phyloP scores from a whole-genome alignment of 176 grass and related monocot species.

The Canna indica region DNA sequence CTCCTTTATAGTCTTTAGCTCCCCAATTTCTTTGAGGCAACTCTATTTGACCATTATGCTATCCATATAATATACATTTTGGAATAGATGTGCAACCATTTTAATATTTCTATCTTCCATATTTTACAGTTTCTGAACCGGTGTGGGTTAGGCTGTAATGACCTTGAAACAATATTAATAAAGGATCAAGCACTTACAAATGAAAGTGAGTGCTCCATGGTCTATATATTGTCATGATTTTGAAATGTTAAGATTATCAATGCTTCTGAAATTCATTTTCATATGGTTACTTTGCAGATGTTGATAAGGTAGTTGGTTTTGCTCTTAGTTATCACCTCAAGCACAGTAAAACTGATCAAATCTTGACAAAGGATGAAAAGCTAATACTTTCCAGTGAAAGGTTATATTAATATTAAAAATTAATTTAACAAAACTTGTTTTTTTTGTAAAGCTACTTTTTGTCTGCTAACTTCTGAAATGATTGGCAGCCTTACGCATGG shows the following conservation, averaged over 20 bases:
- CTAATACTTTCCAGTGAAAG: slow-evolving; percentile 56
- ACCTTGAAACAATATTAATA: slow-evolving; percentile 79
- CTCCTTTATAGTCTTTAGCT: not conserved
- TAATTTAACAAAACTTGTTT: not conserved
- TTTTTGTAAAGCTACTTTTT: not conserved
- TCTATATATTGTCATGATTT: slow-evolving; percentile 9
- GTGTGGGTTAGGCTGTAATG: slow-evolving; percentile 71
- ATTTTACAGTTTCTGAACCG: slow-evolving; percentile 63
- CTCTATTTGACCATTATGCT: not conserved
- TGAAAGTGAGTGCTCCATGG: slow-evolving; percentile 81
- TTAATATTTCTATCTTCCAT: not conserved
- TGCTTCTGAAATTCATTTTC: not conserved
- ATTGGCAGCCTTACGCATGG: slow-evolving; percentile 77
- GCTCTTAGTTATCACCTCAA: slow-evolving; percentile 91
- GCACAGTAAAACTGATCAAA: slow-evolving; percentile 48
- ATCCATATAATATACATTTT: not conserved
- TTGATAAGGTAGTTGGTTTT: slow-evolving; percentile 93
- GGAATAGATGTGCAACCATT: not conserved
- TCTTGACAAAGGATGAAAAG: slow-evolving; percentile 59
- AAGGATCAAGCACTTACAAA: slow-evolving; percentile 88
- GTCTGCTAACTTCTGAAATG: slow-evolving; percentile 13
- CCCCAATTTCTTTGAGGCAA: not conserved
- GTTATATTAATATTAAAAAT: slow-evolving; percentile 22
- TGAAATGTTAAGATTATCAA: not conserved
- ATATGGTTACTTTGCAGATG: slow-evolving; percentile 35